These are phyloP conservation scores for Parietaria judaica DNA, from an alignment of 306 rosid species.

Conservation along the genomic window DNA sequence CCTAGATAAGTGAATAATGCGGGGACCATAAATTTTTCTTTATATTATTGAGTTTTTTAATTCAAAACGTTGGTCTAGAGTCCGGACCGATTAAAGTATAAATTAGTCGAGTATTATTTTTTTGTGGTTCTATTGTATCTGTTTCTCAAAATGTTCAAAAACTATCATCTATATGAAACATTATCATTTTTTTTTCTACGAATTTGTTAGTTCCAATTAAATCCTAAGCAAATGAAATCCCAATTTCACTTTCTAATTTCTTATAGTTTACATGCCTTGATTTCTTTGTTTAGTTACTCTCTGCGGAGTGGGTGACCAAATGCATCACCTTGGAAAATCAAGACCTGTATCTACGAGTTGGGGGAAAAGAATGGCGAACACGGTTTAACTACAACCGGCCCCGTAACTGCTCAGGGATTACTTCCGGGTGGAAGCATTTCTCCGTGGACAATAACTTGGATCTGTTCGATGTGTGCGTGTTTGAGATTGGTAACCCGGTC, in stretches of 20 bases:
- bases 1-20: too few species aligned
- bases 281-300: slow-evolving; percentile 34
- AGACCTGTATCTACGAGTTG: slow-evolving; percentile 40
- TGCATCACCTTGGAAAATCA: slow-evolving; percentile 27
- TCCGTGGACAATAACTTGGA: slow-evolving; percentile 53
- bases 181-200: too few species aligned
- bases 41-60: too few species aligned
- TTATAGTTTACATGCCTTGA: not conserved
- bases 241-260: not conserved
- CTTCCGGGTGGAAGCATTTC: slow-evolving; percentile 62
- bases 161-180: too few species aligned
- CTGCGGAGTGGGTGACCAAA: slow-evolving; percentile 31
- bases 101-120: too few species aligned
- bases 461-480: slow-evolving; percentile 54
- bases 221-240: not conserved
- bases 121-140: too few species aligned
- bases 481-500: slow-evolving; percentile 25
- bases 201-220: too few species aligned
- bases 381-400: slow-evolving; percentile 22
- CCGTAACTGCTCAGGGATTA: slow-evolving; percentile 41
- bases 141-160: too few species aligned
- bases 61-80: too few species aligned
- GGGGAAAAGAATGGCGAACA: slow-evolving; percentile 31
- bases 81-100: too few species aligned
- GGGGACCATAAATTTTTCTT: too few species aligned